These are phyloP conservation scores for Entomortierella beljakovae DNA, from an alignment of 192 early-diverging fungal genomes.

Conservation along the genomic window DNA sequence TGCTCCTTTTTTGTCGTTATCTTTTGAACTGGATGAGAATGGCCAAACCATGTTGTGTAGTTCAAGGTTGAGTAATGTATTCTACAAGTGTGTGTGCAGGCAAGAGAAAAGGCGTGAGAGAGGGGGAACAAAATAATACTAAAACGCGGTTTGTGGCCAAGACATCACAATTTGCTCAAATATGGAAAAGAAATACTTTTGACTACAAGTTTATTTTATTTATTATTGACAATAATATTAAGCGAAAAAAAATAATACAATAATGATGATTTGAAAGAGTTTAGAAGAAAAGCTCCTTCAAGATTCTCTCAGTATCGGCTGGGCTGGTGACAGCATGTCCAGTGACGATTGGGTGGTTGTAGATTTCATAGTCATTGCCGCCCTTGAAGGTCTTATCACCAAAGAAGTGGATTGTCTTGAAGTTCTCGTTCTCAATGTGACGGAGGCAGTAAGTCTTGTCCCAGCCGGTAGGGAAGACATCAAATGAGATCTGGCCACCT, in stretches of 20 bases:
- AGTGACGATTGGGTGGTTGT: conserved; percentile 76
- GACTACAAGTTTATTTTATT: background rate
- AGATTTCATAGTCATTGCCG: conserved; percentile 99
- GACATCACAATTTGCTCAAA: no score
- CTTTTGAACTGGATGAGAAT: background rate
- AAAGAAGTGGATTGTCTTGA: conserved; percentile 96
- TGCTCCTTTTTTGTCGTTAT: background rate
- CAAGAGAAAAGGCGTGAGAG: background rate
- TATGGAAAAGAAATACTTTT: no score
- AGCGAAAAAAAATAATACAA: no score
- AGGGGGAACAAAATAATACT: no score
- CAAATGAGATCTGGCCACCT: conserved; percentile 98
- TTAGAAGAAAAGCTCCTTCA: conserved; percentile 82
- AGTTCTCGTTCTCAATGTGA: conserved; percentile 87
- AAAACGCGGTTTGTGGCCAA: no score
- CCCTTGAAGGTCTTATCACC: conserved; percentile 98
- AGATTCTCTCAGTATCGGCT: conserved; percentile 82
- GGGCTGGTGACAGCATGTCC: conserved; percentile 92
- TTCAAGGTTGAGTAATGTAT: background rate
- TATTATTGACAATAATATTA: background rate
- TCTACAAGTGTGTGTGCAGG: no score
- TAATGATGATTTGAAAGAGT: background rate
- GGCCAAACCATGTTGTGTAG: conserved; percentile 16
- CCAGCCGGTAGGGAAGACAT: conserved; percentile 99
- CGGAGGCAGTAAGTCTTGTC: conserved; percentile 99